phyloP scores from a whole-genome alignment of 2,329 filamentous ascomycete species.

The Aspergillus jensenii region DNA sequence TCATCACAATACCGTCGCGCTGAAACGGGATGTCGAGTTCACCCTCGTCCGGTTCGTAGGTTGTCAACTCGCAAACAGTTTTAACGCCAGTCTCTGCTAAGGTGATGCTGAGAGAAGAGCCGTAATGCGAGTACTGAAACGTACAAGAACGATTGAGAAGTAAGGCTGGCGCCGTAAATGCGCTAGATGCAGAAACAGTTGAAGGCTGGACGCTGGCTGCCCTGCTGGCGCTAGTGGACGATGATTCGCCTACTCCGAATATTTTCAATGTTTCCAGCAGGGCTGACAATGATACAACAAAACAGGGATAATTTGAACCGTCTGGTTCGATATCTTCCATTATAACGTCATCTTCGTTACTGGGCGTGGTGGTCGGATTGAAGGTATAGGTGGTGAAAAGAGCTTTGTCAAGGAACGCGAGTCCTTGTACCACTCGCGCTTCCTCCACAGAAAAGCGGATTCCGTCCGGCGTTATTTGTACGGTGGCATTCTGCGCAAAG shows the following conservation, averaged over 20 bases:
- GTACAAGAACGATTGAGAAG: conserved; percentile 85
- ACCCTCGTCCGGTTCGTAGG: conserved; percentile 72
- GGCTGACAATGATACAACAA: conserved; percentile 83
- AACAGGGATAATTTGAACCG: conserved; percentile 58
- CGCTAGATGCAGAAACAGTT: conserved; percentile 56
- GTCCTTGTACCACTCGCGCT: conserved; percentile 84
- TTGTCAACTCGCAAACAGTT: conserved; percentile 85
- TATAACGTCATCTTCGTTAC: conserved; percentile 21
- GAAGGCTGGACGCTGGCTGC: conserved; percentile 32
- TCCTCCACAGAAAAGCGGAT: conserved; percentile 88
- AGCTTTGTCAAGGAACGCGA: conserved; percentile 81
- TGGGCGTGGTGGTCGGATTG: conserved; percentile 46
- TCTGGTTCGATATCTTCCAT: conserved; percentile 42
- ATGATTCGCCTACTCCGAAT: conserved; percentile 72
- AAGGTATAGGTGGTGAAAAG: conserved; percentile 86
- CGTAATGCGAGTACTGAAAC: conserved; percentile 71
- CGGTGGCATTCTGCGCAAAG: conserved; percentile 59
- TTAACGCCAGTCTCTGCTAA: conserved; percentile 84
- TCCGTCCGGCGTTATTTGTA: conserved; percentile 79
- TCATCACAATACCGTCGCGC: conserved; percentile 75
- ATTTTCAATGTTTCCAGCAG: conserved; percentile 94
- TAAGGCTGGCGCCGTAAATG: conserved; percentile 79
- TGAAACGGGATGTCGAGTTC: conserved; percentile 73
- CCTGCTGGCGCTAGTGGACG: conserved; percentile 35
- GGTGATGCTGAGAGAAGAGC: conserved; percentile 78